Evolutionary conservation across 2,329 filamentous ascomycete genomes (phyloP), one percentile per base, ranked within the genome.

Genomic region (Fonsecaea multimorphosa): DNA sequence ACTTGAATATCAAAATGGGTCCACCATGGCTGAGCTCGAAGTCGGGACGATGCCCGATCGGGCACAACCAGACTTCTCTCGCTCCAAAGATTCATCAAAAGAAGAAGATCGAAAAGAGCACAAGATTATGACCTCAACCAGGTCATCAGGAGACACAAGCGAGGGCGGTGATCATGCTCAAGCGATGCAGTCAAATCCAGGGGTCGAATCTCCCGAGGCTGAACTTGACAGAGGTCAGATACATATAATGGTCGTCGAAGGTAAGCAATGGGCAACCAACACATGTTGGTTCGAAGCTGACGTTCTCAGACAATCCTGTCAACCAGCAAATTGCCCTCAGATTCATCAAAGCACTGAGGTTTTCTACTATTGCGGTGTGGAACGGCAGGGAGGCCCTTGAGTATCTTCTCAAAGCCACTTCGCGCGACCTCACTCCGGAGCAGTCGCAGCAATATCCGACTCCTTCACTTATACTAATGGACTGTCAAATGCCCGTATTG

Each of bases 311-410:
- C 74, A 93, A 93, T 72, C 81, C 84, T 1, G 89, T 90, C 68
- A 91, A 91, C 70, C 89, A 92, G 73, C 89, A 91, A 73, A 92
- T 92, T 68, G 91, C 91, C 1, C 84, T 89, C 29, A 91, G 89
- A 72, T 91, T 89, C 0, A 91, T 93, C 69, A 84, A 83, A 65
- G 91, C 91, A 72, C 84, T 93, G 9, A 87, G 89, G 1, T 93
- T 93, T 72, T 84, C 84, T 3, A 90, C 90, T 3, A 84, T 82
- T 6, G 90, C 90, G 0, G 87, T 88, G 0, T 92, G 89, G 88
- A 92, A 93, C 71, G 91, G 91, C 27, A 87, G 90, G 74, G 91
- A 94, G 74, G 91, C 90, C 0, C 81, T 94, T 16, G 88, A 93
- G 22, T 93, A 93, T 74, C 80, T 94, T 16, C 67, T 77, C 14